phyloP scores from a whole-genome alignment of 805 yeast genomes.

The Myxozyma nipponensis region DNA sequence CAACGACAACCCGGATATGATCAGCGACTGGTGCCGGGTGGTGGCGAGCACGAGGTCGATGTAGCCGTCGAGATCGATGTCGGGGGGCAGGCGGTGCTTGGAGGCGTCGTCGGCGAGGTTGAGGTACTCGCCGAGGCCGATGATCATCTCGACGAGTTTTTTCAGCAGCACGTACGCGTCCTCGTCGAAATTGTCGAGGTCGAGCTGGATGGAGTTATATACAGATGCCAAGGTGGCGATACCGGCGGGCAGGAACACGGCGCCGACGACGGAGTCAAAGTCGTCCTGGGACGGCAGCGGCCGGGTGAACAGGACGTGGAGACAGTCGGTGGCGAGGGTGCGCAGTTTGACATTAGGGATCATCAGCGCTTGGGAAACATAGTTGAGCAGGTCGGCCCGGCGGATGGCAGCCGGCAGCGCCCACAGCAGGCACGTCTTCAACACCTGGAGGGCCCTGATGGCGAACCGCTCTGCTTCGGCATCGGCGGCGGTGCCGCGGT shows the following conservation, averaged over 20 bases:
- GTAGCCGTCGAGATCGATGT: slow-evolving; percentile 63
- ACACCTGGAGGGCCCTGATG: slow-evolving; percentile 67
- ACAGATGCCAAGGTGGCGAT: slow-evolving; percentile 62
- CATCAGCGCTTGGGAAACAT: slow-evolving; percentile 47
- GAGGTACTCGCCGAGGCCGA: slow-evolving; percentile 75
- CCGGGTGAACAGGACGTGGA: slow-evolving; percentile 83
- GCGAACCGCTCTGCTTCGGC: slow-evolving; percentile 46
- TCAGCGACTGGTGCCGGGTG: slow-evolving; percentile 76
- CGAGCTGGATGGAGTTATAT: slow-evolving; percentile 49
- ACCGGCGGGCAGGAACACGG: slow-evolving; percentile 72
- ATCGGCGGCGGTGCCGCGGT: slow-evolving; percentile 36
- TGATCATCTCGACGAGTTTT: slow-evolving; percentile 90
- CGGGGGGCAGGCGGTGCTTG: slow-evolving; percentile 44
- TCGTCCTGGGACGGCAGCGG: slow-evolving; percentile 63
- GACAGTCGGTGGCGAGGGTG: slow-evolving; percentile 75
- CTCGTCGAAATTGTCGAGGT: slow-evolving; percentile 70
- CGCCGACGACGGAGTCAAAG: slow-evolving; percentile 71
- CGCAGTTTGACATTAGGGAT: slow-evolving; percentile 53
- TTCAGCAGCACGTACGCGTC: slow-evolving; percentile 74
- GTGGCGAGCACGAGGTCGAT: slow-evolving; percentile 73
- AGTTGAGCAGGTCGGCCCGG: slow-evolving; percentile 58
- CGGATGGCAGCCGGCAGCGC: slow-evolving; percentile 71
- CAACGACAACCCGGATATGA: slow-evolving; percentile 84
- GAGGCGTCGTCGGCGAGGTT: slow-evolving; percentile 44
- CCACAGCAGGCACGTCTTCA: slow-evolving; percentile 92